phyloP scores from a whole-genome alignment of 805 yeast genomes.

The Candida awuae region DNA sequence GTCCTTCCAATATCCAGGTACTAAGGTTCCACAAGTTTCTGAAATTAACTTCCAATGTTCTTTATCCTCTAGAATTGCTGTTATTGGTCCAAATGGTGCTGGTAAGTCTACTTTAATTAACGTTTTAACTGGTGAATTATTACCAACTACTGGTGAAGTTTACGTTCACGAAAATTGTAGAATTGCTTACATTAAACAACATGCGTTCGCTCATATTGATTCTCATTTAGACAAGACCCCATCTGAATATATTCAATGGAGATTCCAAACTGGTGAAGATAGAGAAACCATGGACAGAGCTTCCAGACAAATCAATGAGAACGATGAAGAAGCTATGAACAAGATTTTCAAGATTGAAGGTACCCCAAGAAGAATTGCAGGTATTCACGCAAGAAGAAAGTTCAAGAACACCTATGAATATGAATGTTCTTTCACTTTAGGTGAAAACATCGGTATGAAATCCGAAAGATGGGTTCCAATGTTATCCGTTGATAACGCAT shows the following conservation, averaged over 20 bases:
- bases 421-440: conserved; percentile 94
- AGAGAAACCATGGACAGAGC: conserved; percentile 99
- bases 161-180: conserved; percentile 99
- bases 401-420: conserved; percentile 99
- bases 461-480: conserved; percentile 99
- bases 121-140: conserved; percentile 98
- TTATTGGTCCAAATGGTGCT: conserved; percentile 99
- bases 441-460: conserved; percentile 99
- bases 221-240: conserved; percentile 98
- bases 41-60: conserved; percentile 98
- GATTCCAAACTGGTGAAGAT: conserved; percentile 99
- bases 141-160: conserved; percentile 98
- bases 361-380: conserved; percentile 94
- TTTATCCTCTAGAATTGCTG: conserved; percentile 98
- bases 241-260: conserved; percentile 99
- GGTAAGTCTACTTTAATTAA: conserved; percentile 99
- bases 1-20: conserved; percentile 99
- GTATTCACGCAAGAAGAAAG: conserved; percentile 95
- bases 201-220: conserved; percentile 99
- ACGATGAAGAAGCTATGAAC: conserved; percentile 97
- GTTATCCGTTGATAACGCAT: conserved; percentile 99
- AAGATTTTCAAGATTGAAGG: conserved; percentile 99
- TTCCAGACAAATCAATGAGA: conserved; percentile 94
- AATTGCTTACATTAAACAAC: conserved; percentile 99
- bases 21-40: conserved; percentile 85